These are phyloP conservation scores for Periconia digitata DNA, from an alignment of 2,329 filamentous ascomycete genomes.

Conservation along the genomic window DNA sequence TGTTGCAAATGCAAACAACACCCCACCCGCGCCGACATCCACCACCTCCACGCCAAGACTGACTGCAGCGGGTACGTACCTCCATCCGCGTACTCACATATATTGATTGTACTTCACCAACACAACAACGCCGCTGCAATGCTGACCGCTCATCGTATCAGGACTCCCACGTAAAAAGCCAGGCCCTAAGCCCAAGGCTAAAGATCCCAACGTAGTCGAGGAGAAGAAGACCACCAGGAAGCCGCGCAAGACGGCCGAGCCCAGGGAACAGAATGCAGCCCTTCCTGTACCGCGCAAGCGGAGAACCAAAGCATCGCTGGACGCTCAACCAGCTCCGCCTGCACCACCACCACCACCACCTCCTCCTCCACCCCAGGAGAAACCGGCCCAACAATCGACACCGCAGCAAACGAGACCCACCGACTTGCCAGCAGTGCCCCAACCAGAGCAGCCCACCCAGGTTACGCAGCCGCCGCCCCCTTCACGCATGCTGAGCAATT, in stretches of 20 bases:
- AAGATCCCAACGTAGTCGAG: slow-evolving; percentile 41
- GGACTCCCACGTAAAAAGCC: slow-evolving; percentile 44
- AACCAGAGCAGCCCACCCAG: slow-evolving; percentile 29
- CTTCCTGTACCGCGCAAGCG: slow-evolving; percentile 53
- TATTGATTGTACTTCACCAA: not conserved
- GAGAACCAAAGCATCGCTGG: slow-evolving; percentile 44
- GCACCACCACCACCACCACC: slow-evolving; percentile 18
- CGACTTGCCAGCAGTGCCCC: slow-evolving; percentile 25
- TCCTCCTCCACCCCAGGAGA: slow-evolving; percentile 8
- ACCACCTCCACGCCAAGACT: slow-evolving; percentile 33
- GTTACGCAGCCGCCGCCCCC: slow-evolving; percentile 28
- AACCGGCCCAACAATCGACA: slow-evolving; percentile 18
- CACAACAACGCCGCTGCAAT: not conserved
- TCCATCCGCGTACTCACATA: no score
- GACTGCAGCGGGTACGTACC: slow-evolving; percentile 33
- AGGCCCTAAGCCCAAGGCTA: slow-evolving; percentile 46
- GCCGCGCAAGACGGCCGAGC: slow-evolving; percentile 47
- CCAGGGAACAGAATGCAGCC: slow-evolving; percentile 52
- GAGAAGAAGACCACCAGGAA: slow-evolving; percentile 46
- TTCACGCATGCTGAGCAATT: slow-evolving; percentile 42
- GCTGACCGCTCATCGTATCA: not conserved
- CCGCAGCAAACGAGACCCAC: slow-evolving; percentile 31
- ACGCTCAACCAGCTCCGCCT: slow-evolving; percentile 28
- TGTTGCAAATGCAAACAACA: slow-evolving; percentile 16
- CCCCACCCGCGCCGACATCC: slow-evolving; percentile 7